Evolutionary conservation across 208 protist species (phyloP).

Genomic region (Leishmania lainsoni): DNA sequence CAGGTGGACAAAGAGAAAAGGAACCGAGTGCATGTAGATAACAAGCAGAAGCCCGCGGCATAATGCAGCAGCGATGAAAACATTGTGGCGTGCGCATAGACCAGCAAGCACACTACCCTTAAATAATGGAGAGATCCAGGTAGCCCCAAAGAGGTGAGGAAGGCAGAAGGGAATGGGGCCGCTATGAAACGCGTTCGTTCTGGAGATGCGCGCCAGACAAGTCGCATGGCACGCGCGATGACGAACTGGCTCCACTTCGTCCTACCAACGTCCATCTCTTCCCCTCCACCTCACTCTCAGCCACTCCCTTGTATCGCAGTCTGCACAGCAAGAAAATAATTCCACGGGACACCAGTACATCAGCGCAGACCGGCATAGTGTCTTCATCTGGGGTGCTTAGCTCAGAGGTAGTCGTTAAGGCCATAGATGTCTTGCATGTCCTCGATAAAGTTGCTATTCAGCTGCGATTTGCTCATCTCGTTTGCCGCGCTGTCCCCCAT

Average conservation of each 20-base stretch:
- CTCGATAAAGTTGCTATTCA: conserved; percentile 25
- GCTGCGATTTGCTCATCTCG: conserved; percentile 25
- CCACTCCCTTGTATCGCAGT: background rate
- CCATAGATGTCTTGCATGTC: conserved; percentile 47
- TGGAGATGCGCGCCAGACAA: background rate
- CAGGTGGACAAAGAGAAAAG: background rate
- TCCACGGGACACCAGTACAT: background rate
- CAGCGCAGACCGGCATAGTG: background rate
- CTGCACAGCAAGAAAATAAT: background rate
- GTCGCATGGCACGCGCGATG: background rate
- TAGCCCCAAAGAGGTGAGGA: background rate
- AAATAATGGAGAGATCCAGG: background rate
- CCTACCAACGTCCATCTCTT: background rate
- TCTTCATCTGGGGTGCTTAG: background rate
- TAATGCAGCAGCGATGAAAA: background rate
- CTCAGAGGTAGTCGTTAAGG: conserved; percentile 36
- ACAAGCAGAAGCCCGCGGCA: background rate
- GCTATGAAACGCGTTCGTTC: background rate
- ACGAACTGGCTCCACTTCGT: background rate
- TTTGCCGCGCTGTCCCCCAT: conserved; percentile 15
- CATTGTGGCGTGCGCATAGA: background rate
- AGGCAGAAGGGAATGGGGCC: background rate
- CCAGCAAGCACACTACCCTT: background rate
- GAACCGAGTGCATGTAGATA: background rate
- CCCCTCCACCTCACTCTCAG: background rate